Evolutionary conservation across 768 basidiomycete species (phyloP).

Genomic region (Lactarius psammicola): DNA sequence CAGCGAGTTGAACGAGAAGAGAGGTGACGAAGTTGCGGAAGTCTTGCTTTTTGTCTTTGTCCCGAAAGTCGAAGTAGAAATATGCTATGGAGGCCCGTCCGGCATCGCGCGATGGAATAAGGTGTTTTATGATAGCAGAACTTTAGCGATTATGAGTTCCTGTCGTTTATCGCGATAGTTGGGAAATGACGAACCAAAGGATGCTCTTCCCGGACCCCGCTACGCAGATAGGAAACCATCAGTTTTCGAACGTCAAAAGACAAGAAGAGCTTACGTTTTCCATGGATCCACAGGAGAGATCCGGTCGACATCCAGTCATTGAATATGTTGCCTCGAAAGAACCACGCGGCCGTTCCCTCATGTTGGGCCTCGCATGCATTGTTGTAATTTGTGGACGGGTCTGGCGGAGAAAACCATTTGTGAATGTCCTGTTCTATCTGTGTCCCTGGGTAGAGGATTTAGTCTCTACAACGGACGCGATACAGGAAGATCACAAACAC

Average conservation of each 20-base stretch:
- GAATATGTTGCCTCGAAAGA: background rate
- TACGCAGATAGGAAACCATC: background rate
- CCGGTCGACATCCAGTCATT: background rate
- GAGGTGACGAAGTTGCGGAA: background rate
- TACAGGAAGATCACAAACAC: background rate
- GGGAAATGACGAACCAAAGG: background rate
- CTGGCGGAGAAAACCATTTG: background rate
- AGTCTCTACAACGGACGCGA: background rate
- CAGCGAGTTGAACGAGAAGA: background rate
- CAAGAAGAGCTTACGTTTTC: background rate
- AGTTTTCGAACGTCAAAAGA: background rate
- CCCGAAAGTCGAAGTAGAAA: background rate
- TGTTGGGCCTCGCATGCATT: background rate
- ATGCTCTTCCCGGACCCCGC: background rate
- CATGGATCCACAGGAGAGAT: background rate
- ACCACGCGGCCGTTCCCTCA: background rate
- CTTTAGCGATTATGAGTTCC: background rate
- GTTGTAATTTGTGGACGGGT: background rate
- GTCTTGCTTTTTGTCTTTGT: background rate
- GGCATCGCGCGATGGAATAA: background rate
- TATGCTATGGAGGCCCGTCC: background rate
- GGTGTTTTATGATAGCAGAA: background rate
- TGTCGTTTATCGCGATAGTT: background rate
- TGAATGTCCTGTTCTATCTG: background rate
- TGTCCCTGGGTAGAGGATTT: background rate